Conservation (phyloP, 129 eudicot genomes). For the Artemisia annua region DNA sequence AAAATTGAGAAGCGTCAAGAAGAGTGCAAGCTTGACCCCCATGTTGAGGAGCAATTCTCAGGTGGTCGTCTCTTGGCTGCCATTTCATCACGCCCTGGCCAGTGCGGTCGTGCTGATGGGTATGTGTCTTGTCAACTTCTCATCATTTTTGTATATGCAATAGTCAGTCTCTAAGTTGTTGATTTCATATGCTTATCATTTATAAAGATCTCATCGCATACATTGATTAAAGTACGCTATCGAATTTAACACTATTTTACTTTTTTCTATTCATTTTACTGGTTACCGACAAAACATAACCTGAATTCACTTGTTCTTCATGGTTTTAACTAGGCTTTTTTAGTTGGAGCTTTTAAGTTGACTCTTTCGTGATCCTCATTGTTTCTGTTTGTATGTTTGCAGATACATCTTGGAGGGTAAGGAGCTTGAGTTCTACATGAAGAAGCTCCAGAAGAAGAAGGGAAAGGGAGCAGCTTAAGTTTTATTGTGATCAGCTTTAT, state of each 20-base stretch:
- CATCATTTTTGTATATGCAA: no score
- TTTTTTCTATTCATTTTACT: no score
- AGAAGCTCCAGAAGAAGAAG: constrained; percentile 83
- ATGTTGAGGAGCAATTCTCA: constrained; percentile 74
- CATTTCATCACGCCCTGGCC: constrained; percentile 84
- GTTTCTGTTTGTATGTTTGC: constrained; percentile 6
- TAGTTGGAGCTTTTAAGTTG: background rate
- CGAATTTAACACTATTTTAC: no score
- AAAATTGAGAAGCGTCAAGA: constrained; percentile 68
- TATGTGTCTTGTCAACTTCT: constrained; percentile 18
- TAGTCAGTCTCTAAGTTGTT: background rate
- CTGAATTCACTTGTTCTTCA: background rate
- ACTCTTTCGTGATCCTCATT: background rate
- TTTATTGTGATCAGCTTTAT: background rate
- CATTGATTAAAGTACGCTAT: no score
- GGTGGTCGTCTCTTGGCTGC: constrained; percentile 76
- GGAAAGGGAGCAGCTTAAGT: constrained; percentile 69
- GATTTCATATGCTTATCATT: no score
- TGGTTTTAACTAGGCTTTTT: background rate
- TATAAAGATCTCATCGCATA: no score
- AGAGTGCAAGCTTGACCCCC: constrained; percentile 61
- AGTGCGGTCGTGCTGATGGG: constrained; percentile 87
- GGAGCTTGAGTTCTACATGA: constrained; percentile 87
- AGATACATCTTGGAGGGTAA: constrained; percentile 89
- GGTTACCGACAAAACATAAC: no score